Percentiles rank a stretch among this genome's conserved stretches.
Evolutionary conservation across 345 rosid species (phyloP).

Genomic region (Balakata baccata): DNA sequence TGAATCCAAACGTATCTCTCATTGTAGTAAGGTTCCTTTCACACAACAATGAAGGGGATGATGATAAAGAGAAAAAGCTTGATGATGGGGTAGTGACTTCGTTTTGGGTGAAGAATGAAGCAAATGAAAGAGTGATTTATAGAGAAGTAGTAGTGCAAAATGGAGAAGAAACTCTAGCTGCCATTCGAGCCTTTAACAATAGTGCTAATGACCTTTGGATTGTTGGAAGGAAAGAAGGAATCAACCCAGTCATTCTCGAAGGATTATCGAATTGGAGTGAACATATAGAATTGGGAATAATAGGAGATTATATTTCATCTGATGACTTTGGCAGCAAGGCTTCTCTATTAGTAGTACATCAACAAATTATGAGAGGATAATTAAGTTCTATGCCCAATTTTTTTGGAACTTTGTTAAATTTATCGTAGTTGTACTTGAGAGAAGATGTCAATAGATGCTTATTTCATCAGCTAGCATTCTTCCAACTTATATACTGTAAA

Average conservation of each 20-base stretch:
- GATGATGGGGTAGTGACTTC: conserved; percentile 72
- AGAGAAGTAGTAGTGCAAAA: conserved; percentile 59
- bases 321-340: conserved; percentile 41
- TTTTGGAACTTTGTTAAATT: neutral
- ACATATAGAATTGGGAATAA: conserved; percentile 48
- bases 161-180: conserved; percentile 62
- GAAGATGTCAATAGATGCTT: neutral
- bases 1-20: conserved; percentile 41
- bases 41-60: conserved; percentile 44
- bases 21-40: conserved; percentile 57
- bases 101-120: conserved; percentile 72
- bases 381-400: neutral
- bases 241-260: conserved; percentile 51
- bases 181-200: conserved; percentile 52
- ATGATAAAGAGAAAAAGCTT: conserved; percentile 64
- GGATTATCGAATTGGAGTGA: conserved; percentile 63
- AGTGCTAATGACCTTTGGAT: conserved; percentile 58
- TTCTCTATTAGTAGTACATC: conserved; percentile 72
- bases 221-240: conserved; percentile 62
- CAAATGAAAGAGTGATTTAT: conserved; percentile 49
- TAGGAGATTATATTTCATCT: conserved; percentile 60
- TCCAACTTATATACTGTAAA: too few species aligned
- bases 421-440: neutral
- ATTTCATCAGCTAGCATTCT: too few species aligned
- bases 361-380: conserved; percentile 49